phyloP scores from a whole-genome alignment of 257 asterid genomes.

The Cynanchum wilfordii region DNA sequence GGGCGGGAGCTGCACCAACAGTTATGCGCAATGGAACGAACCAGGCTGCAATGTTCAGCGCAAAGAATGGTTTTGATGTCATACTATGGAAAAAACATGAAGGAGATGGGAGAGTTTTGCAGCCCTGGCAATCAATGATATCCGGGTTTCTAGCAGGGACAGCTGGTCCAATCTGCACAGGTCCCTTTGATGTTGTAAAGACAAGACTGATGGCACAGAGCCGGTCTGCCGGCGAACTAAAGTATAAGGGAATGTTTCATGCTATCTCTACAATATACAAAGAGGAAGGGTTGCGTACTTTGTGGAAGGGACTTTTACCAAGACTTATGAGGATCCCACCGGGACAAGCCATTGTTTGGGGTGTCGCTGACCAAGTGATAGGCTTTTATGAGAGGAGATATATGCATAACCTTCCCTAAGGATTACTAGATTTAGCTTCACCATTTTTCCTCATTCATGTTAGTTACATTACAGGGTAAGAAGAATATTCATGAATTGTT shows the following conservation, averaged over 20 bases:
- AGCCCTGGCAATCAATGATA: slow-evolving; percentile 92
- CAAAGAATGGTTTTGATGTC: slow-evolving; percentile 84
- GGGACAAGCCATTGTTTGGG: slow-evolving; percentile 98
- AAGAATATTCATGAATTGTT: not conserved
- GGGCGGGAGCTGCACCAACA: slow-evolving; percentile 97
- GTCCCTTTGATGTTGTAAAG: slow-evolving; percentile 98
- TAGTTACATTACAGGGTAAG: not conserved
- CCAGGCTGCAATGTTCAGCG: slow-evolving; percentile 97
- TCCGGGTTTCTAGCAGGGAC: slow-evolving; percentile 96
- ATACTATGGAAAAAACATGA: slow-evolving; percentile 75
- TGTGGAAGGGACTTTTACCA: slow-evolving; percentile 89
- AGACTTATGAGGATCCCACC: slow-evolving; percentile 99
- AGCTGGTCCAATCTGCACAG: slow-evolving; percentile 89
- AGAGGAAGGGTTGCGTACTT: slow-evolving; percentile 77
- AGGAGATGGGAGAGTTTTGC: slow-evolving; percentile 75
- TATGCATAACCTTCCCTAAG: slow-evolving; percentile 31
- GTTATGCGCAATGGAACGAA: slow-evolving; percentile 98
- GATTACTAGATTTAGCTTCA: slow-evolving; percentile 9
- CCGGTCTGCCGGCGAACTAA: slow-evolving; percentile 62
- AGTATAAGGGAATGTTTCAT: slow-evolving; percentile 82
- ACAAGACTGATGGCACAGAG: slow-evolving; percentile 98
- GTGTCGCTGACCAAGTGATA: slow-evolving; percentile 86
- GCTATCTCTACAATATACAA: slow-evolving; percentile 68
- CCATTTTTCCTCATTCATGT: not conserved
- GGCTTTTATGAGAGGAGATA: slow-evolving; percentile 80